Evolutionary conservation across 2,329 filamentous ascomycete species (phyloP).

Genomic region (Talaromyces marneffei): DNA sequence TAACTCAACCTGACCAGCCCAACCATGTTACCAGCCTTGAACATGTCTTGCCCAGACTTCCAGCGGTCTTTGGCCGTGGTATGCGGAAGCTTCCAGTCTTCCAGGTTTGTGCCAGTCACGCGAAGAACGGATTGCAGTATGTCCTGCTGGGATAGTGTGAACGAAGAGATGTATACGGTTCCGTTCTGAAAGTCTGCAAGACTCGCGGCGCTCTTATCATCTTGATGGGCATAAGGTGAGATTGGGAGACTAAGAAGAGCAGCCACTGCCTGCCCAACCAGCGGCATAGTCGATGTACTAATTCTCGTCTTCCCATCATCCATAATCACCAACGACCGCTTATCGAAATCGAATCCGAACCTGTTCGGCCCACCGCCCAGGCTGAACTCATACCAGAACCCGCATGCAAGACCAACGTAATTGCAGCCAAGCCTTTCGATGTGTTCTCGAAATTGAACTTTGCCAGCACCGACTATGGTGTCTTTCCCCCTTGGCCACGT

Average conservation of each 20-base stretch:
- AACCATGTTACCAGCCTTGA: background rate
- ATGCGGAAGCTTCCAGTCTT: background rate
- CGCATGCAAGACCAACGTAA: constrained; percentile 29
- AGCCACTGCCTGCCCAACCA: background rate
- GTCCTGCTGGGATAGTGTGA: background rate
- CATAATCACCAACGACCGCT: constrained; percentile 18
- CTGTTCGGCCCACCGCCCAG: constrained; percentile 31
- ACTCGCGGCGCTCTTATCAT: background rate
- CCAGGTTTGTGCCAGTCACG: background rate
- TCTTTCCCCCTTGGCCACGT: background rate
- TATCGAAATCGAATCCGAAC: constrained; percentile 48
- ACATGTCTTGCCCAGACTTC: background rate
- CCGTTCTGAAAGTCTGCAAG: background rate
- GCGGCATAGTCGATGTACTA: background rate
- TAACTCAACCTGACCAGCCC: background rate
- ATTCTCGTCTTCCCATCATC: background rate
- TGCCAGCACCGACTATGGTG: background rate
- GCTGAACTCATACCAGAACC: constrained; percentile 53
- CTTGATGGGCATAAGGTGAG: background rate
- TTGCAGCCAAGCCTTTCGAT: background rate
- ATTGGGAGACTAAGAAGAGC: background rate
- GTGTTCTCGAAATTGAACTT: background rate
- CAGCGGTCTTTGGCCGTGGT: background rate
- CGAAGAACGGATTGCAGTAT: background rate
- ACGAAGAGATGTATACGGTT: background rate